A percentile compares a stretch with the other conserved stretches of the same genome.
These are phyloP conservation scores for Picocystis salinarum DNA, from an alignment of 139 green algal genomes.

Conservation along the genomic window DNA sequence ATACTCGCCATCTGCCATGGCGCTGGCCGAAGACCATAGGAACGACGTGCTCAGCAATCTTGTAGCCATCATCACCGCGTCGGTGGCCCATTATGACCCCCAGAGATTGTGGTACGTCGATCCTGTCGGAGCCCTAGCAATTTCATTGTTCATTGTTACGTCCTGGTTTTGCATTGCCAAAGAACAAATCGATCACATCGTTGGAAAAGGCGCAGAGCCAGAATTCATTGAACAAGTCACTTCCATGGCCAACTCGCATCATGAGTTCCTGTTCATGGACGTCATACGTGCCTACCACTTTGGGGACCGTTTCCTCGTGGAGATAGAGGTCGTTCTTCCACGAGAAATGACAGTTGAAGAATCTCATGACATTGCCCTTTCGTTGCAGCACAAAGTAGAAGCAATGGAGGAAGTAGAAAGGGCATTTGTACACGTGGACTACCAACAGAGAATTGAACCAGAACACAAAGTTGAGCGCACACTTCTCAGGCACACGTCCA, in stretches of 20 bases:
- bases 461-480: slow-evolving; percentile 43
- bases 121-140: slow-evolving; percentile 25
- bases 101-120: slow-evolving; percentile 37
- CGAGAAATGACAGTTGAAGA: slow-evolving; percentile 28
- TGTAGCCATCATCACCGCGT: slow-evolving; percentile 21
- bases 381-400: slow-evolving; percentile 59
- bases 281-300: slow-evolving; percentile 32
- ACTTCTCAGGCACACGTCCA: too few species aligned
- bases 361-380: slow-evolving; percentile 43
- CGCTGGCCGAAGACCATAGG: slow-evolving; percentile 47
- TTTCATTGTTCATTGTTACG: slow-evolving; percentile 42
- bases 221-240: slow-evolving; percentile 28
- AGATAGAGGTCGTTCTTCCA: slow-evolving; percentile 52
- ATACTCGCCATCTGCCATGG: slow-evolving; percentile 27
- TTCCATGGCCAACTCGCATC: slow-evolving; percentile 25
- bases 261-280: slow-evolving; percentile 17
- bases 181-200: slow-evolving; percentile 47
- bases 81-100: slow-evolving; percentile 4
- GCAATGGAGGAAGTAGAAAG: slow-evolving; percentile 43
- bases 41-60: slow-evolving; percentile 49
- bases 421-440: slow-evolving; percentile 60
- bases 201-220: slow-evolving; percentile 28
- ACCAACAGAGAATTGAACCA: slow-evolving; percentile 18
- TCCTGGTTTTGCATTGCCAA: slow-evolving; percentile 41
- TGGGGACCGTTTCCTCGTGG: slow-evolving; percentile 37